Evolutionary conservation across 345 rosid species (phyloP), one percentile per base, ranked within the genome.

Genomic region (Ricinus communis): DNA sequence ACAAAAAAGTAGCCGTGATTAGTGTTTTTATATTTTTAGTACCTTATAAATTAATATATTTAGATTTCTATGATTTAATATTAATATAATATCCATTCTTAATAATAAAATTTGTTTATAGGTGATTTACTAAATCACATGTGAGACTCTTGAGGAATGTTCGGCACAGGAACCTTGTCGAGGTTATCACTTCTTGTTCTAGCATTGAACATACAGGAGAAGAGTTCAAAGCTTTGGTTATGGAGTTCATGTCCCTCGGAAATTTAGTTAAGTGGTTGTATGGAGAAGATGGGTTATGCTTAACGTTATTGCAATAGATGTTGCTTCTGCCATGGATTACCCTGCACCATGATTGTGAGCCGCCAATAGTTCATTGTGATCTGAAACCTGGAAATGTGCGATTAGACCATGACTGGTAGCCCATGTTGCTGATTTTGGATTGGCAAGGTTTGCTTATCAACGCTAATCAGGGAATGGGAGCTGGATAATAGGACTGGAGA

Each of bases 291-390:
- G 21, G 68, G 15, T 15, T 14, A 33, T 4, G 14, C 25, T 27
- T 77, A 53, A 74, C 30, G 43, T 46, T 72, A 6, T 56, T 30
- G 72, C 64, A 40, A 69, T 54, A 1, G 75, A 74, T 22, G 19
- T 74, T 2, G 78, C 82, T 28, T 70, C 68, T n/a, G 78, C 75
- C 9, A 61, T 78, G 40, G 75, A 78, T 40, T 74, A 70, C 65
- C n/a, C 54, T 74, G 41, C 82, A 78, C 65, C 57, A 66, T 56
- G 72, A 70, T 27, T 66, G 78, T 14, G 50, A 70, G 18, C 74
- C 78, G 2, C 72, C 59, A 54, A 45, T 68, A 13, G 50, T 68
- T 31, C 78, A 74, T 45, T 69, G 78, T 55, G 78, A 74, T n/a
- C 69, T 74, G 28, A 74, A 74, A 45, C 78, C 78, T 15, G 47